Conservation (phyloP, 2,329 filamentous ascomycete species). For the Fusarium coffeatum region DNA sequence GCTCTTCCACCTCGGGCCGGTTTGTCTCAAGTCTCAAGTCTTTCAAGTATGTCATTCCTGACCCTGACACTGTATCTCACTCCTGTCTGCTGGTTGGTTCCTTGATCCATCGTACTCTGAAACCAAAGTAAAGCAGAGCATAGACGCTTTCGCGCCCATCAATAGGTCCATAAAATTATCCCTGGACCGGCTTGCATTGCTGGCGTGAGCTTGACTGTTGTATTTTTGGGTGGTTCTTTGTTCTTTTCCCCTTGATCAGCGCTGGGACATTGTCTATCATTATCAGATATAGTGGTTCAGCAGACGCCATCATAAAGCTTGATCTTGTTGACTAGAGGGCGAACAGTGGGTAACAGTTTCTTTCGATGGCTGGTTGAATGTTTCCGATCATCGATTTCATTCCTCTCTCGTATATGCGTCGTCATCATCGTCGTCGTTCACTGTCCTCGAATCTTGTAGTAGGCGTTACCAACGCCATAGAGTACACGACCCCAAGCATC, state of each 20-base stretch:
- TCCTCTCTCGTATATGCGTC: constrained; percentile 32
- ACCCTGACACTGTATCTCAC: constrained; percentile 37
- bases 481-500: constrained; percentile 56
- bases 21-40: constrained; percentile 29
- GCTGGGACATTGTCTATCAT: constrained; percentile 31
- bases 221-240: constrained; percentile 24
- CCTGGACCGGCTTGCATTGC: constrained; percentile 14
- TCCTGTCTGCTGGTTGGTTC: constrained; percentile 36
- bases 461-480: constrained; percentile 53
- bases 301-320: constrained; percentile 15
- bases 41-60: constrained; percentile 24
- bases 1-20: constrained; percentile 22
- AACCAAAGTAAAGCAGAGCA: constrained; percentile 34
- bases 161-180: constrained; percentile 23
- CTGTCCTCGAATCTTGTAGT: constrained; percentile 51
- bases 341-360: constrained; percentile 20
- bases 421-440: constrained; percentile 34
- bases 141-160: constrained; percentile 34
- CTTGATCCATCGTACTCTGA: constrained; percentile 30
- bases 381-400: constrained; percentile 18
- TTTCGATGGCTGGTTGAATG: constrained; percentile 22
- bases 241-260: constrained; percentile 26
- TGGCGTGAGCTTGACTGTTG: constrained; percentile 23
- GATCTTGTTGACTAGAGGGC: constrained; percentile 2
- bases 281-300: constrained; percentile 32